Evolutionary conservation across 1,284 basidiomycete species (phyloP), one percentile per base, ranked within the genome.

Genomic region (Exsudoporus floridanus): DNA sequence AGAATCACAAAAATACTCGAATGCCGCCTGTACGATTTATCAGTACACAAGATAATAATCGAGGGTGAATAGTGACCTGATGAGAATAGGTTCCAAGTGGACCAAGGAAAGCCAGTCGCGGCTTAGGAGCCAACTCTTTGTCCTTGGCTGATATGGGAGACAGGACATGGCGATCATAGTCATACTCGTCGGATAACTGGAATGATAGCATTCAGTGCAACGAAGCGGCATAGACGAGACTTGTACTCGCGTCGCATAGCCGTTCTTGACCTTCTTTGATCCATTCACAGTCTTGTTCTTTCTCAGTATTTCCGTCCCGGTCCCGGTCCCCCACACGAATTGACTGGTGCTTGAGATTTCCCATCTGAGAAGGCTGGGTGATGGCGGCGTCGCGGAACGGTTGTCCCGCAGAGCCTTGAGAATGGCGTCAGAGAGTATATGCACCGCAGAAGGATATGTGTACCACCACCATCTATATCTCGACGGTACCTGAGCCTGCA

Each of bases 261-360:
- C 83, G 76, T 65, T 90, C 87, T 62, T 88, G 84, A n/a, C 84
- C 84, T 60, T 89, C 87, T 61, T 82, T 84, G 60, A 88, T 84
- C 59, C 82, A 73, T 64, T 87, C 84, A 25, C 84, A 77, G 57
- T 87, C 85, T 52, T 81, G 74, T 52, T 89, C 86, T 60, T 77
- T 80, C 59, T 89, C 86, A 2, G 61, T 50, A 34, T 80, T 80
- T 59, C 71, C 75, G 55, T 86, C 85, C 49, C 81, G 73, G 57
- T 86, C 85, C 45, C 84, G 79, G 65, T 88, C 87, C 51, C 75
- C 77, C 33, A 80, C 77, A 51, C 88, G 86, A 58, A 86, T 71
- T 21, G 90, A 88, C 61, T 91, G 90, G 62, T 92, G 90, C 61
- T 89, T 88, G 71, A 91, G 92, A 65, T 90, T 91, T 48, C 90